Percentiles rank a stretch among this genome's conserved stretches.
Conservation (phyloP, 176 grass and related monocot species). For the Oryza longistaminata region DNA sequence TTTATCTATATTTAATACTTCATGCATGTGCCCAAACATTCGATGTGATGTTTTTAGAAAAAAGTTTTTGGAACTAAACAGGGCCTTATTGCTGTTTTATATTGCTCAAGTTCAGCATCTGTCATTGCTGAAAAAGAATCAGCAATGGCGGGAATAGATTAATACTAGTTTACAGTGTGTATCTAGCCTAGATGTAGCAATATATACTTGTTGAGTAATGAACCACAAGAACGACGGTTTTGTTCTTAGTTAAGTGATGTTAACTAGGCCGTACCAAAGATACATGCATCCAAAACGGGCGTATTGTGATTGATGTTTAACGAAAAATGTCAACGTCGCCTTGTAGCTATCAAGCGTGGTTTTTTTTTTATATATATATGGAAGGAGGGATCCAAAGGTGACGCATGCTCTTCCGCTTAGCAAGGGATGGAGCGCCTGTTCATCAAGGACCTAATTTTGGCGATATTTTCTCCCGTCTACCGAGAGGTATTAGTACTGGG, state of each 20-base stretch:
- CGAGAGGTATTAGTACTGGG: too few species aligned
- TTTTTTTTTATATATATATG: neutral
- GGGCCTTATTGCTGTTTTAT: neutral
- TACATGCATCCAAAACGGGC: neutral
- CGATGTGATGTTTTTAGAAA: too few species aligned
- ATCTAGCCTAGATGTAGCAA: neutral
- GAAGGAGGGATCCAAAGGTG: neutral
- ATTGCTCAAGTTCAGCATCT: neutral
- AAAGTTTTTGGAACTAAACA: too few species aligned
- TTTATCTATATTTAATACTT: too few species aligned
- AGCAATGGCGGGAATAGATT: neutral
- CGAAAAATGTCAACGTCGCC: neutral
- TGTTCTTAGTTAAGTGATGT: neutral
- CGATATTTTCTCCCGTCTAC: too few species aligned
- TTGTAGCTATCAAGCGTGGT: neutral
- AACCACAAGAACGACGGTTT: neutral
- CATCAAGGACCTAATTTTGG: too few species aligned
- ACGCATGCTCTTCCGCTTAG: neutral
- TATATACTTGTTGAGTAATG: neutral
- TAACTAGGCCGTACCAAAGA: neutral
- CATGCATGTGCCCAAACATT: too few species aligned
- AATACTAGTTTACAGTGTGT: neutral
- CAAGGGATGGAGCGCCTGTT: too few species aligned
- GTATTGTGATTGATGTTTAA: neutral
- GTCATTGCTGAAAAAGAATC: neutral